Evolutionary conservation across 2,329 filamentous ascomycete genomes (phyloP).

Genomic region (Colletotrichum sp.): DNA sequence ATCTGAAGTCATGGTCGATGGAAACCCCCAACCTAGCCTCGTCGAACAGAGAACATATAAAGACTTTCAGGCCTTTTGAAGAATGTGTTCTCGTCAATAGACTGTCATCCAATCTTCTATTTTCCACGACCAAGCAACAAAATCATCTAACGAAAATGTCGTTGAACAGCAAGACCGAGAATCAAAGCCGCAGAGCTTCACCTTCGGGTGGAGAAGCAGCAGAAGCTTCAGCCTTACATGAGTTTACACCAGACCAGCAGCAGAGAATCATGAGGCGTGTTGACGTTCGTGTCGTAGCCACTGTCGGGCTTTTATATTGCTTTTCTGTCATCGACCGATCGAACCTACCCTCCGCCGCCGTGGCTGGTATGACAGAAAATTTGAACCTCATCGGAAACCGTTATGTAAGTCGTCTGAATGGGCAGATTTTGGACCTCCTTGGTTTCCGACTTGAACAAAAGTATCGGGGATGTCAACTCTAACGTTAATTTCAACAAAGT

Average conservation of each 20-base stretch:
- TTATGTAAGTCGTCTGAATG: conserved; percentile 2
- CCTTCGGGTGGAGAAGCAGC: neutral
- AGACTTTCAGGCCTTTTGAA: neutral
- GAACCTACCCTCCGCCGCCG: conserved; percentile 20
- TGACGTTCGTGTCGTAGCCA: conserved; percentile 35
- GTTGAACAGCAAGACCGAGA: neutral
- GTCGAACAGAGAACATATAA: neutral
- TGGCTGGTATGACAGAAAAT: conserved; percentile 21
- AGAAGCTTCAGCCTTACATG: neutral
- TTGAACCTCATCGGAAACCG: conserved; percentile 19
- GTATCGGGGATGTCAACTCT: neutral
- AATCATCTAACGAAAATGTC: neutral
- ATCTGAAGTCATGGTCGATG: neutral
- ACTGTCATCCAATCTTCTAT: rapidly evolving
- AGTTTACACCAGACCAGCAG: neutral
- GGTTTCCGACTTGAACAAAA: neutral
- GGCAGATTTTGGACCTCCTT: neutral
- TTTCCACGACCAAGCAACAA: neutral
- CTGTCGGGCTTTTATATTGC: conserved; percentile 26
- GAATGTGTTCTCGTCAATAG: rapidly evolving
- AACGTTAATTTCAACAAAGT: neutral
- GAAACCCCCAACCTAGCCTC: neutral
- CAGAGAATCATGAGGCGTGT: conserved; percentile 24
- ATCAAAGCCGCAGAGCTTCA: neutral
- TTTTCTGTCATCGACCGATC: conserved; percentile 25